Percentiles rank a stretch among this genome's conserved stretches.
Conservation (phyloP, 2,329 filamentous ascomycete genomes). For the Phialemoniopsis sp. region DNA sequence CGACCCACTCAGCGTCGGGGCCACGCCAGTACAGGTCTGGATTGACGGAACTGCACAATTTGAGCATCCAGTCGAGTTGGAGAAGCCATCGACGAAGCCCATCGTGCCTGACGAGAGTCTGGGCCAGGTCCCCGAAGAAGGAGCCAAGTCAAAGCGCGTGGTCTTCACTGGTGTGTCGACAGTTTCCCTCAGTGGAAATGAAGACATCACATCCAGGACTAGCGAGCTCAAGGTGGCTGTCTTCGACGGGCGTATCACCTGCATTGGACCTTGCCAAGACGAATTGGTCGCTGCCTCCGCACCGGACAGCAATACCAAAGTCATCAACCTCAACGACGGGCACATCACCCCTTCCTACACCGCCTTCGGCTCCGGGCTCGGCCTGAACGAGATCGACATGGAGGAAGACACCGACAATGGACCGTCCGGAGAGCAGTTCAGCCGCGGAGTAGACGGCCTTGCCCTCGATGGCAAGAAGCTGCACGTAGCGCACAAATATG, state of each 20-base stretch:
- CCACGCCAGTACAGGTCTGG: slow-evolving; percentile 57
- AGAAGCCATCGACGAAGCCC: slow-evolving; percentile 38
- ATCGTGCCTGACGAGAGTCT: slow-evolving; percentile 35
- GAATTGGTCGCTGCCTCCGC: slow-evolving; percentile 33
- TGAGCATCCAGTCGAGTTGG: slow-evolving; percentile 47
- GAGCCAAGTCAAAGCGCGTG: slow-evolving; percentile 29
- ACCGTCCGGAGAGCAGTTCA: slow-evolving; percentile 40
- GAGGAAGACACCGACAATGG: slow-evolving; percentile 53
- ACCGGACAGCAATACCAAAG: slow-evolving; percentile 17
- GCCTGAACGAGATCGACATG: slow-evolving; percentile 58
- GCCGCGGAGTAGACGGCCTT: slow-evolving; percentile 54
- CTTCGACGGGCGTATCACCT: slow-evolving; percentile 47
- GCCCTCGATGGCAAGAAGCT: slow-evolving; percentile 53
- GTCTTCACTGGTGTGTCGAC: slow-evolving; percentile 54
- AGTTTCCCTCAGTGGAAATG: slow-evolving; percentile 42
- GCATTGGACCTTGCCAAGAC: slow-evolving; percentile 46
- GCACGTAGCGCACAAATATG: slow-evolving; percentile 45
- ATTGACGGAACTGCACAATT: slow-evolving; percentile 59
- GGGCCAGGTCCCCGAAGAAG: slow-evolving; percentile 34
- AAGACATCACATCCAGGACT: slow-evolving; percentile 11
- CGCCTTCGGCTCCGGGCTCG: slow-evolving; percentile 55
- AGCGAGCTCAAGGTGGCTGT: slow-evolving; percentile 42
- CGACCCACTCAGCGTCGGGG: slow-evolving; percentile 56
- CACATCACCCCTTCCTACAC: slow-evolving; percentile 58
- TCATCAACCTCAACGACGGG: slow-evolving; percentile 51